These are phyloP conservation scores for Plasmodium sp. DNA, from an alignment of 169 alveolate species.

Conservation along the genomic window DNA sequence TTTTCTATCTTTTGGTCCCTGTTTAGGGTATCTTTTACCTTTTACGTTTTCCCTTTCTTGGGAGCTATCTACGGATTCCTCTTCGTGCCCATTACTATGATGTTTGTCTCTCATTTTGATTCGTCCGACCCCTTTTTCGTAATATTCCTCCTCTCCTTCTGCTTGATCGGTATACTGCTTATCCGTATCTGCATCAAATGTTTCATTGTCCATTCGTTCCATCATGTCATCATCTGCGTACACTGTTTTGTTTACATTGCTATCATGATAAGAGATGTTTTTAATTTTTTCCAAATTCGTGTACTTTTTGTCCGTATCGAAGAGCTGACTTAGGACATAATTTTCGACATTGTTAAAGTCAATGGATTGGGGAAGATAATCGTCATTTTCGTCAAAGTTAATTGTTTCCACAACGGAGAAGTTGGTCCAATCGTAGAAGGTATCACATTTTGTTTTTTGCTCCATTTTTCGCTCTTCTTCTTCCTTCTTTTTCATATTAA, in stretches of 20 bases:
- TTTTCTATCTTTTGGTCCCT: conserved; percentile 5
- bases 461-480: conserved; percentile 88
- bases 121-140: background rate
- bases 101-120: conserved; percentile 11
- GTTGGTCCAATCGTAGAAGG: conserved; percentile 91
- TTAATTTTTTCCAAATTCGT: conserved; percentile 78
- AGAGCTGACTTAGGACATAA: conserved; percentile 60
- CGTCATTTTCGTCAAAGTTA: conserved; percentile 79
- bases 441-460: conserved; percentile 84
- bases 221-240: conserved; percentile 54
- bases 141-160: background rate
- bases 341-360: conserved; percentile 73
- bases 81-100: conserved; percentile 53
- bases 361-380: conserved; percentile 51
- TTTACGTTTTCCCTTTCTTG: conserved; percentile 58
- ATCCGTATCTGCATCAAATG: conserved; percentile 36
- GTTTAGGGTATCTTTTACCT: conserved; percentile 11
- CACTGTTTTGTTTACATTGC: conserved; percentile 77
- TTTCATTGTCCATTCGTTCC: background rate
- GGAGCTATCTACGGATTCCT: conserved; percentile 32
- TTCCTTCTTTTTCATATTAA: conserved; percentile 88
- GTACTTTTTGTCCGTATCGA: conserved; percentile 74
- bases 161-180: background rate
- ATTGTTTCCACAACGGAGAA: conserved; percentile 92
- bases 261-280: conserved; percentile 74